Evolutionary conservation across 2,329 filamentous ascomycete species (phyloP), one percentile per base, ranked within the genome.

Genomic region (Phialemonium atrogriseum): DNA sequence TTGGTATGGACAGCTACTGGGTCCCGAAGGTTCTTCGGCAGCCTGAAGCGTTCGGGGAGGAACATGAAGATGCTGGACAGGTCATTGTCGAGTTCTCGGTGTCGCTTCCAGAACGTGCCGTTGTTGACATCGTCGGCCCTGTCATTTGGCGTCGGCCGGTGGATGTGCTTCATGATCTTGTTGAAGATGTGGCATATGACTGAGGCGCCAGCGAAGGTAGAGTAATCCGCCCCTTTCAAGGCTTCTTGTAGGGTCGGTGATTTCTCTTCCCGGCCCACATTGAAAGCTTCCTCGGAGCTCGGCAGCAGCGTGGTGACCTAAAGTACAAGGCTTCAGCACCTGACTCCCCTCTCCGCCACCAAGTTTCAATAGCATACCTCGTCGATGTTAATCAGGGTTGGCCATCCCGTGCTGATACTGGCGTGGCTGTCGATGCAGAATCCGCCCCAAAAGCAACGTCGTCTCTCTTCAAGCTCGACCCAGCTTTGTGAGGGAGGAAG

Each of bases 371-470:
- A 24, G 44, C 56, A 45, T 44, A 70, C 72, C 40, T 94, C 84
- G 49, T 66, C 65, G 36, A 84, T 71, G 40, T 93, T 79, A 24
- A 94, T 77, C 16, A 78, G 62, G 62, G 84, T 80, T 0, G 88
- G 85, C 88, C 88, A 95, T 3, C 88, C 88, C 4, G 87, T 94
- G 10, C 85, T 86, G 31, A 94, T 84, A 46, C 82, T 86, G 3
- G 84, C 80, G 56, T 93, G 93, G 16, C 84, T 73, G 52, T 95
- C 88, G 24, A 84, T 70, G 43, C 79, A 82, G 48, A 89, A 95
- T 1, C 78, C 71, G 42, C 80, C 74, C 89, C 89, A 95, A 45
- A 94, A 94, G 0, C 83, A 79, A 42, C 89, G 70, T 36, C 89
- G 71, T 31, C 88, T 70, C 55, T 96, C 88, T 37, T 71, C 67